Percentiles rank a stretch among this genome's conserved stretches.
phyloP scores from a whole-genome alignment of 2,329 filamentous ascomycete species.

The Nigrograna mackinnonii region DNA sequence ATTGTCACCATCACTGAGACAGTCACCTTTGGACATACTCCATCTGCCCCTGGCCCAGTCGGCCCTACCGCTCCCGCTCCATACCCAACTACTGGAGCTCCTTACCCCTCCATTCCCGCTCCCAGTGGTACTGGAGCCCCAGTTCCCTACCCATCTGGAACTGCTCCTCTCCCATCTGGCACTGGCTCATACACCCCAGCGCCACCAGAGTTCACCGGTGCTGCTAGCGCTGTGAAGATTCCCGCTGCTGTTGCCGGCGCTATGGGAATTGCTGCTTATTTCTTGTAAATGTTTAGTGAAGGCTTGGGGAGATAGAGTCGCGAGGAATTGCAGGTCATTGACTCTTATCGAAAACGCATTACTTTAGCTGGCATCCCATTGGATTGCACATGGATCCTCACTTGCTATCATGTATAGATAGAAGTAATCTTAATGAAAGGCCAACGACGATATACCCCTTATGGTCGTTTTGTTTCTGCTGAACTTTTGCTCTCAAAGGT shows the following conservation, averaged over 20 bases:
- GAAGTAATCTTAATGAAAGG: too few species aligned
- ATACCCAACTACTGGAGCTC: slow-evolving; percentile 20
- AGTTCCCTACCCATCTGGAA: slow-evolving; percentile 7
- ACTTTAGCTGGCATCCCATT: too few species aligned
- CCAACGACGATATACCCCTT: too few species aligned
- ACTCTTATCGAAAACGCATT: too few species aligned
- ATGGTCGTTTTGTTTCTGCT: too few species aligned
- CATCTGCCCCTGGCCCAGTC: not conserved
- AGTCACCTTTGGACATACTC: slow-evolving; percentile 9
- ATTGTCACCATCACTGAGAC: slow-evolving; percentile 34
- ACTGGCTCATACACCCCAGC: slow-evolving; percentile 18
- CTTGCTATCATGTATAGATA: too few species aligned
- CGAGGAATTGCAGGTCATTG: too few species aligned
- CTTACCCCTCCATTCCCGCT: slow-evolving; percentile 25
- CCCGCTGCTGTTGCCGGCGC: slow-evolving; percentile 7
- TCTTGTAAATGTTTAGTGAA: slow-evolving; percentile 14
- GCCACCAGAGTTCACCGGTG: slow-evolving; percentile 11
- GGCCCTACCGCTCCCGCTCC: slow-evolving; percentile 13
- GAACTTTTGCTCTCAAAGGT: too few species aligned
- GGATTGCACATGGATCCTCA: too few species aligned
- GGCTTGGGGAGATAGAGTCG: too few species aligned
- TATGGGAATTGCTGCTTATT: slow-evolving; percentile 8
- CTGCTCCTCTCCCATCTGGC: slow-evolving; percentile 20
- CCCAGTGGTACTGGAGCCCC: slow-evolving; percentile 1
- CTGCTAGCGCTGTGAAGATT: slow-evolving; percentile 6